Evolutionary conservation across 2,329 filamentous ascomycete genomes (phyloP).

Genomic region (Paradendryphiella salina): DNA sequence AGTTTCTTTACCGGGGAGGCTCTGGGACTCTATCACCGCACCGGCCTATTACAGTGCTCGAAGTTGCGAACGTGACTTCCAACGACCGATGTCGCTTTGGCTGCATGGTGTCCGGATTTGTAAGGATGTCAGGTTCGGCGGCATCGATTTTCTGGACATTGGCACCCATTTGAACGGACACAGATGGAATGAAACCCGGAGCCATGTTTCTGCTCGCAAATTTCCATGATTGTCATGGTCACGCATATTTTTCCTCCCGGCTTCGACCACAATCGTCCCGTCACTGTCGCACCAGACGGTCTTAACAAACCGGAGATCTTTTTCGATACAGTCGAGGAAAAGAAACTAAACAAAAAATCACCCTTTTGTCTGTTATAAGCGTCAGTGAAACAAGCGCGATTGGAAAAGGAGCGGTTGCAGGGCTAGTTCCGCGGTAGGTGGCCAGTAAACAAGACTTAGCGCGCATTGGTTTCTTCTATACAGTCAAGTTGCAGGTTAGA

Average conservation of each 20-base stretch:
- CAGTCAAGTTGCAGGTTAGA: neutral
- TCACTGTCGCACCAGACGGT: neutral
- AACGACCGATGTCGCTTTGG: neutral
- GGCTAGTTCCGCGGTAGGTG: neutral
- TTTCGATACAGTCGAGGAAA: neutral
- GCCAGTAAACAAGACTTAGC: neutral
- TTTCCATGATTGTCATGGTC: neutral
- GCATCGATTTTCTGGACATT: neutral
- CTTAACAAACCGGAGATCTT: neutral
- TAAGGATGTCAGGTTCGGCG: neutral
- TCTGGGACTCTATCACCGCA: neutral
- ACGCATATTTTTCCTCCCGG: neutral
- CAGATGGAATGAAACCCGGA: too few species aligned
- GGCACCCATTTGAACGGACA: too few species aligned
- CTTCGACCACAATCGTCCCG: neutral
- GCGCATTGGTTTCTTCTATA: constrained; percentile 2
- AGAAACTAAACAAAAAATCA: neutral
- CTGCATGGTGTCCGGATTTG: neutral
- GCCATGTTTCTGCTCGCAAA: neutral
- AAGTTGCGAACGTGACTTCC: neutral
- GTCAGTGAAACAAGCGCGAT: neutral
- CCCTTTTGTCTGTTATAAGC: neutral
- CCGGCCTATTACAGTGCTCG: neutral
- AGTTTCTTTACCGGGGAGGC: neutral
- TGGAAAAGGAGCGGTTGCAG: constrained; percentile 1